phyloP scores from a whole-genome alignment of 306 rosid genomes.

The Prosopis cineraria region DNA sequence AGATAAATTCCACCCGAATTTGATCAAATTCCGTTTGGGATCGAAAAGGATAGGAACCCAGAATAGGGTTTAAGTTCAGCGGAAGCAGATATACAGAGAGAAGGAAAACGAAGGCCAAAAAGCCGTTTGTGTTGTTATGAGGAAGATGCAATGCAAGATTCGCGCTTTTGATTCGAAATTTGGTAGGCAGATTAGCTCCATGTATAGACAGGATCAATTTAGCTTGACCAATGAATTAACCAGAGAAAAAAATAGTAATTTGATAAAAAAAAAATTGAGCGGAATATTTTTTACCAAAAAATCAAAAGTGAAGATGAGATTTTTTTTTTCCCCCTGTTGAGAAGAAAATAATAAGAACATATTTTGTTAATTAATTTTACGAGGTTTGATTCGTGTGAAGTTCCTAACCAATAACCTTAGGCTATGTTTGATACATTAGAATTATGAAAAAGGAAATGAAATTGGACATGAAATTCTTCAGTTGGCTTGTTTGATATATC shows the following conservation, averaged over 20 bases:
- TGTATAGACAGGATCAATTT: neutral
- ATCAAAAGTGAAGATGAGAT: neutral
- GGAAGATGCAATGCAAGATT: constrained; percentile 1
- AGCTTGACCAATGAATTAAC: neutral
- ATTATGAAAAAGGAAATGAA: too few relatives aligned
- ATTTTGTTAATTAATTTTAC: neutral
- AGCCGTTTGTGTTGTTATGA: neutral
- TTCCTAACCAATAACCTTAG: neutral
- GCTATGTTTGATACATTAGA: too few relatives aligned
- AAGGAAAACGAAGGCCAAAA: constrained; percentile 8
- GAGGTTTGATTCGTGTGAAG: neutral
- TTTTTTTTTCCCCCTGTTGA: neutral
- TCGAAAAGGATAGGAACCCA: constrained; percentile 18
- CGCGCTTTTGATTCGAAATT: constrained; percentile 1
- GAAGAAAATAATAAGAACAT: neutral
- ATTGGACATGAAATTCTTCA: too few relatives aligned
- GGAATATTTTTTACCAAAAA: neutral
- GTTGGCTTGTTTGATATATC: too few relatives aligned
- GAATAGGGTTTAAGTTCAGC: constrained; percentile 7
- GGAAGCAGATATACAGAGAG: neutral
- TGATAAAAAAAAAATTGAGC: neutral
- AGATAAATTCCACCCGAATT: constrained; percentile 20
- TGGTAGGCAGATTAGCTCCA: neutral
- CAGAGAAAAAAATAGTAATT: neutral
- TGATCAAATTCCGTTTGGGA: neutral